These are phyloP conservation scores for Geranium incanum DNA, from an alignment of 441 rosid species.

Conservation along the genomic window DNA sequence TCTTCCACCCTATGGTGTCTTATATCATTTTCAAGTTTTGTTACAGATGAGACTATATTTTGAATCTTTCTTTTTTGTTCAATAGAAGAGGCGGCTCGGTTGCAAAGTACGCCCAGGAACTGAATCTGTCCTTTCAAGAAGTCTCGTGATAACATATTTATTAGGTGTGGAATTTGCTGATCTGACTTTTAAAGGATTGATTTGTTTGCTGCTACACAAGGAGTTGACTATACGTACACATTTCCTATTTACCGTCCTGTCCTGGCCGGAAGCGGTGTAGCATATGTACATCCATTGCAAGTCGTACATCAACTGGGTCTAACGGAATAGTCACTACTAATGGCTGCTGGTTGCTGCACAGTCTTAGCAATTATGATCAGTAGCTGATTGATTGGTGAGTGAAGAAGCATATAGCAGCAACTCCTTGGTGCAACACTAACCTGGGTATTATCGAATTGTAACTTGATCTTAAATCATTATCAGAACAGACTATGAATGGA, in stretches of 20 bases:
- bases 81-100: slow-evolving; percentile 73
- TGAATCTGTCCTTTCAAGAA: slow-evolving; percentile 70
- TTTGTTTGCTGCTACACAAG: slow-evolving; percentile 22
- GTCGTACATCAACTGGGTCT: slow-evolving; percentile 29
- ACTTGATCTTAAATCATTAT: too few relatives aligned
- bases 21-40: slow-evolving; percentile 4
- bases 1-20: slow-evolving; percentile 8
- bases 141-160: slow-evolving; percentile 34
- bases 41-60: background rate
- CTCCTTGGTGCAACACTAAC: slow-evolving; percentile 1
- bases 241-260: slow-evolving; percentile 16
- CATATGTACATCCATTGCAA: slow-evolving; percentile 31
- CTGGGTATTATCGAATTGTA: background rate
- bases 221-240: slow-evolving; percentile 15
- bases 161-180: slow-evolving; percentile 13
- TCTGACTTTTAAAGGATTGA: slow-evolving; percentile 22
- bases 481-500: background rate
- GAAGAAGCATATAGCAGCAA: background rate
- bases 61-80: slow-evolving; percentile 9
- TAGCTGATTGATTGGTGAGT: slow-evolving; percentile 9
- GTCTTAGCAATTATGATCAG: slow-evolving; percentile 15
- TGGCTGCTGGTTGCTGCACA: slow-evolving; percentile 23
- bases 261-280: background rate
- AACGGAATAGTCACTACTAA: slow-evolving; percentile 14
- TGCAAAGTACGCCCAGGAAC: slow-evolving; percentile 72